Evolutionary conservation across 2,329 filamentous ascomycete species (phyloP), one percentile per base, ranked within the genome.

Genomic region (Cadophora luteo-olivacea): DNA sequence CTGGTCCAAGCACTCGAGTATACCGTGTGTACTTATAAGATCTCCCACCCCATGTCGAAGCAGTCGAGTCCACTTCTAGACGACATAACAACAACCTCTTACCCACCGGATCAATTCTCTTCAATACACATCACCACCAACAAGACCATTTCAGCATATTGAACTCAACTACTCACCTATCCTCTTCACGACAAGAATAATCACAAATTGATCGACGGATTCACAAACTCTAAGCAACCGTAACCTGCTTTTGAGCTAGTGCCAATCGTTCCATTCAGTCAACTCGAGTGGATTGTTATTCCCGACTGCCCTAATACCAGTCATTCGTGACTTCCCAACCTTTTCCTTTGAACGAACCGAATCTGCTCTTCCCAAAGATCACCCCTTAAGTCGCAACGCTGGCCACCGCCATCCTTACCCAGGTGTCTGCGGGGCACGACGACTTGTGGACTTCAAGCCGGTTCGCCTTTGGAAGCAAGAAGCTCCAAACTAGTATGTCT

Each of bases 311-410:
- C 22, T 16, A 19, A 9, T 38, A 19, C 19, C 33, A n/a, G 32
- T 61, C 57, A 61, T 48, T 36, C 63, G 32, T 52, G 52, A 32
- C 22, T 32, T 57, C 52, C 3, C 32, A 16, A n/a, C n/a, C 61
- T 7, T 9, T 16, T 29, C 29, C 5, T 29, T 24, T n/a, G 8
- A 41, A 29, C 49, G 19, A 45, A 67, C 48, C 41, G 29, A 69
- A 57, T 51, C 49, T 49, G 60, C 64, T 61, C 62, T 54, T 66
- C 69, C 64, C 22, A 60, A 36, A 29, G 25, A 49, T 49, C 29
- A 48, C 41, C 54, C 25, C 67, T 49, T 19, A 70, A 72, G 57
- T 66, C 72, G 71, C 72, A 72, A 75, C 65, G 61, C 69, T 75
- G 69, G 72, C 72, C 63, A 66, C 72, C 67, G 52, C 68, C 52